Percentiles rank a stretch among this genome's conserved stretches.
Evolutionary conservation across 306 rosid genomes (phyloP).

Genomic region (Sphenostylis stenocarpa): DNA sequence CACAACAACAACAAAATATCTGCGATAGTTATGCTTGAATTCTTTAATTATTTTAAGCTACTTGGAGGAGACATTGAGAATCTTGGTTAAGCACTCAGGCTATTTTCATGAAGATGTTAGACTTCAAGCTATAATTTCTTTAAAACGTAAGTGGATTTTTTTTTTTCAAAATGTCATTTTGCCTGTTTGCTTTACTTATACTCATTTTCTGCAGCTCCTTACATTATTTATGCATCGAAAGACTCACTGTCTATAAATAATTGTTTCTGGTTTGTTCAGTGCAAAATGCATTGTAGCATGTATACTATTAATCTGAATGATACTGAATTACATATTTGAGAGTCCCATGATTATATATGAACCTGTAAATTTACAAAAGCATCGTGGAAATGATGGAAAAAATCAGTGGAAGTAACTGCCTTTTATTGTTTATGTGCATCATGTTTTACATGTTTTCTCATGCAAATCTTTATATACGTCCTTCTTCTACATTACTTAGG

Average conservation of each 20-base stretch:
- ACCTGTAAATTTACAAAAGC: neutral
- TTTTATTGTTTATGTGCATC: slow-evolving; percentile 23
- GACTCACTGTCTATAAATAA: neutral
- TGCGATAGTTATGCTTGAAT: slow-evolving; percentile 23
- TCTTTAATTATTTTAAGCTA: slow-evolving; percentile 67
- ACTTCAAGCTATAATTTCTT: slow-evolving; percentile 84
- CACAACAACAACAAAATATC: neutral
- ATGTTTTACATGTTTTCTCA: slow-evolving; percentile 1
- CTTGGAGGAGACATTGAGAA: slow-evolving; percentile 90
- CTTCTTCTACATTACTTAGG: neutral
- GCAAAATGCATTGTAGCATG: slow-evolving; percentile 17
- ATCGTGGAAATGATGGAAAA: slow-evolving; percentile 5
- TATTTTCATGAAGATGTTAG: slow-evolving; percentile 99
- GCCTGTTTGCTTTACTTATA: slow-evolving; percentile 9
- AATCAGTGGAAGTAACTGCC: slow-evolving; percentile 12
- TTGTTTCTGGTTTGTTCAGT: slow-evolving; percentile 16
- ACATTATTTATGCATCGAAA: slow-evolving; percentile 14
- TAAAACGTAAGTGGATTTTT: slow-evolving; percentile 71
- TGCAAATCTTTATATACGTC: neutral
- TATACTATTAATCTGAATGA: slow-evolving; percentile 11
- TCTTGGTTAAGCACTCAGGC: slow-evolving; percentile 70
- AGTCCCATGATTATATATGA: neutral
- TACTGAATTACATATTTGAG: neutral
- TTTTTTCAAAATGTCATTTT: slow-evolving; percentile 1
- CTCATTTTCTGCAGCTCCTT: neutral